Base-by-base conservation (phyloP, 2,329 filamentous ascomycete genomes). In the Pseudogymnoascus sp. region DNA sequence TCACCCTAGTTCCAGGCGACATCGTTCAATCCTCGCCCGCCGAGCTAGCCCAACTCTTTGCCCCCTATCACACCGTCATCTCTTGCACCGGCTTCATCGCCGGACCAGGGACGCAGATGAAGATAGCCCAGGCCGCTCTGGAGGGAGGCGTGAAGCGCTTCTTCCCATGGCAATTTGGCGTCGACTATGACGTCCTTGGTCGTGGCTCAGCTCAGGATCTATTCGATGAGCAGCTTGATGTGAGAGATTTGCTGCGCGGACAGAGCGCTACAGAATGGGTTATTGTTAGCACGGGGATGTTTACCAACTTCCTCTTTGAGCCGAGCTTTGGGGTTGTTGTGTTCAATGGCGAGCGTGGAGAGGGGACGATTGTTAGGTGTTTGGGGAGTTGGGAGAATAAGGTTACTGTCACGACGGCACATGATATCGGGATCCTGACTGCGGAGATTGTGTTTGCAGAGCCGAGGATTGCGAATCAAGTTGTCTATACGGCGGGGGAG, bases 131-230 rank as follows among this genome's bases (percentile, higher is more conserved):
- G 9, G 86, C 87, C 0, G 82, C 80, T 0, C 73, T 90, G 0
- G 71, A 73, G 9, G 84, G 82, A 0, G 73, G 75, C 0, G 79
- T 81, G 0, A 67, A 73, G 12, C 75, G 82, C 0, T 90, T 81
- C 69, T 79, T 90, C 16, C 88, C 88, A 0, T 91, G 88, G 88
- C 88, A 91, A 72, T 90, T 87, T 71, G 88, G 88, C 0, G 83
- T 89, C 23, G 85, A 91, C 70, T 91, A 90, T 73, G 87, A 90
- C 63, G 71, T 76, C 28, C 83, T 89, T 14, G 85, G 86, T 0
- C 72, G 76, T 0, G 81, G 82, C 0, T 84, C 81, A 25, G 77
- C 82, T 46, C 86, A 89, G 72, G 82, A 85, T 36, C 70, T 90
- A 12, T 90, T 90, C 68, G 86, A 86, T 64, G 87, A 89, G 77